A percentile compares a stretch with the other conserved stretches of the same genome.
Evolutionary conservation across 2,329 filamentous ascomycete genomes (phyloP).

Genomic region (Chalaropsis ovoidea): DNA sequence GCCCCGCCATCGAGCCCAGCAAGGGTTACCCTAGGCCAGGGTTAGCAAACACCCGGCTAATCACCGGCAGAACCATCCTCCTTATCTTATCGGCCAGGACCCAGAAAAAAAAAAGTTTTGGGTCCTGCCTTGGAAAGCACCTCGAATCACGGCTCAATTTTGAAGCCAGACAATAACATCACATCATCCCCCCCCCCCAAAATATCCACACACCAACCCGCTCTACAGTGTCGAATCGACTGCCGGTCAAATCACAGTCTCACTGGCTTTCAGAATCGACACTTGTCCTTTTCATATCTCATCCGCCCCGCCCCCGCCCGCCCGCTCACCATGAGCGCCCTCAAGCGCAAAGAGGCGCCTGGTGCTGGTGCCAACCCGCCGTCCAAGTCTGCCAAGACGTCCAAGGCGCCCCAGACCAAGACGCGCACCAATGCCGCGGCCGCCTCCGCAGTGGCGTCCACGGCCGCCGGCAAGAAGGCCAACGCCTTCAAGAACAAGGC

Average conservation of each 20-base stretch:
- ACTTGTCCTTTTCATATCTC: conserved; percentile 7
- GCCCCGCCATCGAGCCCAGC: no score
- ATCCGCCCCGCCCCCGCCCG: conserved; percentile 23
- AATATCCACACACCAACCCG: not conserved
- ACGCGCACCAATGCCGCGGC: conserved; percentile 34
- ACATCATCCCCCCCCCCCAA: not conserved
- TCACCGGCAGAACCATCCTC: not conserved
- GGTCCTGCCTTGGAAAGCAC: conserved; percentile 25
- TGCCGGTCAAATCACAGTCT: not conserved
- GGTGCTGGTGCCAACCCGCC: conserved; percentile 41
- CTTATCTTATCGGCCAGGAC: conserved; percentile 26
- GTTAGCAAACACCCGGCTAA: not conserved
- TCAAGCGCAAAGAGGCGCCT: conserved; percentile 50
- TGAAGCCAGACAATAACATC: conserved; percentile 13
- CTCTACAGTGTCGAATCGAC: conserved; percentile 18
- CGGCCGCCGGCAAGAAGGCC: conserved; percentile 28
- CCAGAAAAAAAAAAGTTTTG: conserved; percentile 32
- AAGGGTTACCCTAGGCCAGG: no score
- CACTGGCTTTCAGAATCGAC: conserved; percentile 18
- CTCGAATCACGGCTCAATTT: conserved; percentile 2
- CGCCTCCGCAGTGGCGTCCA: conserved; percentile 16
- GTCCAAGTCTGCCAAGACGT: conserved; percentile 41
- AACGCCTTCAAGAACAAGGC: conserved; percentile 33
- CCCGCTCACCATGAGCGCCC: conserved; percentile 39
- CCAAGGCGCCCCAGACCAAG: conserved; percentile 39